Evolutionary conservation across 202 grass and related monocot genomes (phyloP), one percentile per base, ranked within the genome.

Genomic region (Setaria italica): DNA sequence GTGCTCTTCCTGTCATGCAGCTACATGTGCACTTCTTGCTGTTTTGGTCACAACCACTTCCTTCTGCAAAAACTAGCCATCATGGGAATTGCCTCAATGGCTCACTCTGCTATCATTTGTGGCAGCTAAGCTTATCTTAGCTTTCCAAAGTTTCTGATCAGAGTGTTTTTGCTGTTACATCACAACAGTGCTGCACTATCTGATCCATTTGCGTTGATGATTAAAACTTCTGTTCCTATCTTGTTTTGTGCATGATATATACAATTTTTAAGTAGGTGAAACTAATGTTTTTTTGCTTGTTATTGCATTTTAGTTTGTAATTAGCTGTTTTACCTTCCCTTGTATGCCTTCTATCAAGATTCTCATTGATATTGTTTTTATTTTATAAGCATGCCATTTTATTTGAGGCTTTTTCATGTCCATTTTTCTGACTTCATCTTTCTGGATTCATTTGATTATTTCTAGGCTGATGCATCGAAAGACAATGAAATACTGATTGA

Each of bases 391-490:
- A 42, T 80, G 7, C 17, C 58, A 35, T 56, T 58, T 66, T 82
- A 80, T 12, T 85, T 65, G 37, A 82, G 15, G 20, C 35, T 76
- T 4, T 74, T 51, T 53, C 37, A 33, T 32, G 37, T 54, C 9
- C 13, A 17, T 19, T 62, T 19, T 15, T 1, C 33, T 88, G 32
- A 64, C 43, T 47, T 70, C 3, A 10, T 67, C 30, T 79, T 66
- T 58, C 21, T 82, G 45, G 42, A 50, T 67, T 84, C 45, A 64
- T 79, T 35, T 88, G 62, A 83, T 89, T 42, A 69, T 86, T 84
- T 45, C 67, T 78, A 76, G 73, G 82, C 63, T 65, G 77, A 78
- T 83, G 84, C 64, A 74, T 83, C 88, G 60, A 84, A 79, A 50
- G 79, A 80, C 11, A 75, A 89, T 1, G 62, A 75, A 81, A 67